Conservation (phyloP, 805 yeast genomes). For the Ogataea naganishii region DNA sequence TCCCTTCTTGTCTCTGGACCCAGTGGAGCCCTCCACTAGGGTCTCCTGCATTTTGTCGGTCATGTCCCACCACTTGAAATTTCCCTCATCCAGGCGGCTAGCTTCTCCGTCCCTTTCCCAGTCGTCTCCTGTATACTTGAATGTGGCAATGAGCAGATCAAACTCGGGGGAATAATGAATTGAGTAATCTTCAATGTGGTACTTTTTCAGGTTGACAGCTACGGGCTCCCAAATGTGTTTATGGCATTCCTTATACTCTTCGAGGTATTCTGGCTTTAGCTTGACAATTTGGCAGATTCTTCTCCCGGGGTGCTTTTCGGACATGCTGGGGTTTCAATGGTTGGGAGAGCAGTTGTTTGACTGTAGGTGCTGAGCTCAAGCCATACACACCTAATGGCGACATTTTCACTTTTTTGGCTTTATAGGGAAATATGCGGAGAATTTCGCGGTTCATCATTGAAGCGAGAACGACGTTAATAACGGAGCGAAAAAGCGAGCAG, state of each 20-base stretch:
- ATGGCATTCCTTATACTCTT: constrained; percentile 28
- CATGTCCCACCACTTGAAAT: constrained; percentile 31
- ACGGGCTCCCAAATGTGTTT: constrained; percentile 23
- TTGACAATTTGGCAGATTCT: constrained; percentile 31
- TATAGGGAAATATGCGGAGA: no score
- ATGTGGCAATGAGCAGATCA: constrained; percentile 25
- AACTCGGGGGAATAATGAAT: constrained; percentile 26
- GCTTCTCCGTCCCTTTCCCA: constrained; percentile 26
- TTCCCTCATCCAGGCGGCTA: constrained; percentile 26
- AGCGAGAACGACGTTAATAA: no score
- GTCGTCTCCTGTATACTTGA: constrained; percentile 30
- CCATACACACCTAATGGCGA: no score
- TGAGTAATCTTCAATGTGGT: constrained; percentile 33
- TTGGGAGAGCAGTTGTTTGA: no score
- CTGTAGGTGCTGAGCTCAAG: no score
- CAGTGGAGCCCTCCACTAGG: constrained; percentile 26
- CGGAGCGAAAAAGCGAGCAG: no score
- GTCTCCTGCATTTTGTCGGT: constrained; percentile 32
- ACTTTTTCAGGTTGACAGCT: constrained; percentile 21
- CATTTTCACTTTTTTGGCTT: no score
- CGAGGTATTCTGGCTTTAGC: constrained; percentile 28
- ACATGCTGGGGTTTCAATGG: no score
- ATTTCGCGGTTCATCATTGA: no score
- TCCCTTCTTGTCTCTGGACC: constrained; percentile 27
- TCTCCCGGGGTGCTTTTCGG: constrained; percentile 24